phyloP scores from a whole-genome alignment of 305 asterid species.

The Fraxinus sp. region DNA sequence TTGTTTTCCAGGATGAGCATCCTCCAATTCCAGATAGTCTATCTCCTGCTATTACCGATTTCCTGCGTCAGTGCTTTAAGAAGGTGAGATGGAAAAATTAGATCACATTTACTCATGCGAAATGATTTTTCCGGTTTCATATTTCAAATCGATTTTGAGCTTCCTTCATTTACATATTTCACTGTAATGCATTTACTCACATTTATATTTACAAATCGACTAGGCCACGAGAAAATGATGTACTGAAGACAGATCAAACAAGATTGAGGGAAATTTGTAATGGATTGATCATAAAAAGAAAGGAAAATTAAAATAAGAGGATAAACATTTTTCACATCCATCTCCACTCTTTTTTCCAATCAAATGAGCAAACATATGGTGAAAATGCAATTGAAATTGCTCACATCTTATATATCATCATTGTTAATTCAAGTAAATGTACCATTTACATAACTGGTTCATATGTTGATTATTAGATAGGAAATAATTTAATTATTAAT shows the following conservation, averaged over 20 bases:
- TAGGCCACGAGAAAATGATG: not conserved
- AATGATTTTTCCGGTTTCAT: not conserved
- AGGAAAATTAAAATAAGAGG: not conserved
- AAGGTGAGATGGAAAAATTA: slow-evolving; percentile 59
- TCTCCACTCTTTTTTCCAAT: not conserved
- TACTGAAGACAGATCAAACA: not conserved
- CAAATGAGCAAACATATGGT: not conserved
- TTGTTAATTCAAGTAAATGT: not conserved
- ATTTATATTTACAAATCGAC: not conserved
- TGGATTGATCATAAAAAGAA: not conserved
- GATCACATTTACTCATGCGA: slow-evolving; percentile 10
- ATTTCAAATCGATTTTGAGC: not conserved
- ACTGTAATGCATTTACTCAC: not conserved
- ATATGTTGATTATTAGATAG: not conserved
- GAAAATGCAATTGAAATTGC: not conserved
- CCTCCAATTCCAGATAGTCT: slow-evolving; percentile 98
- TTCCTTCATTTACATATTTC: not conserved
- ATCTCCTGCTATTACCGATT: slow-evolving; percentile 91
- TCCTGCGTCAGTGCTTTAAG: slow-evolving; percentile 93
- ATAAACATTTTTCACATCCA: not conserved
- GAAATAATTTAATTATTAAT: not conserved
- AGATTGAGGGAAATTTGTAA: not conserved
- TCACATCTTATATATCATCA: not conserved
- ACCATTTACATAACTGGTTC: not conserved
- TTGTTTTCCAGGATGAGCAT: slow-evolving; percentile 73